These are phyloP conservation scores for Chimonanthus praecox DNA, from an alignment of 164 flowering plant species.

Conservation along the genomic window DNA sequence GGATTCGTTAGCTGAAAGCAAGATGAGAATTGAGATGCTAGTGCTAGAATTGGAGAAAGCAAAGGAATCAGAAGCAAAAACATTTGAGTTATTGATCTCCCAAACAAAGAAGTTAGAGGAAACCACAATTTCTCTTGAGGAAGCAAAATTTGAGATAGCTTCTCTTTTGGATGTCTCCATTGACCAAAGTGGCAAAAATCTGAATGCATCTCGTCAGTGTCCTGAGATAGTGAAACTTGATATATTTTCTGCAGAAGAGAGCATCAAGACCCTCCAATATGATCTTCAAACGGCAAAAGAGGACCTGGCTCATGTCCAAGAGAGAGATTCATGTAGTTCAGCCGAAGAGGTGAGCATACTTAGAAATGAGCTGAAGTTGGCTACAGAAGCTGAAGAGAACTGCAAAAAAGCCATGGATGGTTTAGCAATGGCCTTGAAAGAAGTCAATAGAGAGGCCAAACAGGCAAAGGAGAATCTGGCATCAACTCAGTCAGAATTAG, in stretches of 20 bases:
- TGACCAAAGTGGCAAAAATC: constrained; percentile 1
- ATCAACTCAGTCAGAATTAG: constrained; percentile 30
- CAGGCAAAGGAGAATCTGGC: constrained; percentile 41
- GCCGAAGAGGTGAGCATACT: constrained; percentile 33
- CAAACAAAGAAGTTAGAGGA: constrained; percentile 60
- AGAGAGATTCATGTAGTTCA: constrained; percentile 20
- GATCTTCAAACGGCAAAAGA: constrained; percentile 26
- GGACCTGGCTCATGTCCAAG: constrained; percentile 18
- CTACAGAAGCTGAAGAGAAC: constrained; percentile 66
- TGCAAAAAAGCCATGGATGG: constrained; percentile 83
- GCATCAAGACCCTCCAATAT: neutral
- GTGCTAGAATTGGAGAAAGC: constrained; percentile 37
- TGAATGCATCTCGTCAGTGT: constrained; percentile 6
- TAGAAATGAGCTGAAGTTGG: constrained; percentile 45
- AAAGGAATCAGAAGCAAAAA: constrained; percentile 39
- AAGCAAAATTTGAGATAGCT: constrained; percentile 44
- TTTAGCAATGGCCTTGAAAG: constrained; percentile 60
- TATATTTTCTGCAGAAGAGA: constrained; percentile 10
- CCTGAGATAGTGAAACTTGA: constrained; percentile 14
- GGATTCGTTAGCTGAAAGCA: constrained; percentile 23
- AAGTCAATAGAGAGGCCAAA: constrained; percentile 57
- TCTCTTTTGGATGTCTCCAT: constrained; percentile 25
- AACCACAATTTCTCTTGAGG: constrained; percentile 47
- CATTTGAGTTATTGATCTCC: constrained; percentile 27
- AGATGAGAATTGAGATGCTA: constrained; percentile 26